Evolutionary conservation across 768 basidiomycete species (phyloP).

Genomic region (Hygrocybe coccinea): DNA sequence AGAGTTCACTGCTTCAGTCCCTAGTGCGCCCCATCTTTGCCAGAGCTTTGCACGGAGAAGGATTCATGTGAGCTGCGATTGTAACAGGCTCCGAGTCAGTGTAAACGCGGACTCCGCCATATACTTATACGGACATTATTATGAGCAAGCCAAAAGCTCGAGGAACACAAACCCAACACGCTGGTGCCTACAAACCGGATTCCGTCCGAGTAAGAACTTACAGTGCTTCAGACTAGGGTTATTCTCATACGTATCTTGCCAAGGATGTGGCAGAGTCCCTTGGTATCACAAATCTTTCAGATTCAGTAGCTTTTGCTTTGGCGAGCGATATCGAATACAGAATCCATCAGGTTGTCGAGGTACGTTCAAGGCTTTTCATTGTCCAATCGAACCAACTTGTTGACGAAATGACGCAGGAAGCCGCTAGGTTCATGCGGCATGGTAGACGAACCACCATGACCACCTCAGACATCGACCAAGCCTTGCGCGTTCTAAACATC

Average conservation of each 20-base stretch:
- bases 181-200: constrained; percentile 61
- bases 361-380: constrained; percentile 25
- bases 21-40: no score
- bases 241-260: not conserved
- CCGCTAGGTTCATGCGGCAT: constrained; percentile 94
- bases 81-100: no score
- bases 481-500: constrained; percentile 89
- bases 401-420: constrained; percentile 55
- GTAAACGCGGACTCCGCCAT: no score
- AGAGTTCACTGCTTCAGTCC: no score
- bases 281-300: constrained; percentile 68
- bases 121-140: no score
- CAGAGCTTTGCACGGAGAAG: no score
- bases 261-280: constrained; percentile 87
- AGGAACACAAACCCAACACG: constrained; percentile 43
- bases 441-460: constrained; percentile 85
- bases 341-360: constrained; percentile 92
- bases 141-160: constrained; percentile 50
- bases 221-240: not conserved
- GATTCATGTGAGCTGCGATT: no score
- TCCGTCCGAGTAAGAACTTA: constrained; percentile 49
- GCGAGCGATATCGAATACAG: constrained; percentile 97
- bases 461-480: constrained; percentile 88
- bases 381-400: not conserved
- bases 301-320: constrained; percentile 73